Conservation (phyloP, 139 green algal species). For the Diplosphaera chodatii region DNA sequence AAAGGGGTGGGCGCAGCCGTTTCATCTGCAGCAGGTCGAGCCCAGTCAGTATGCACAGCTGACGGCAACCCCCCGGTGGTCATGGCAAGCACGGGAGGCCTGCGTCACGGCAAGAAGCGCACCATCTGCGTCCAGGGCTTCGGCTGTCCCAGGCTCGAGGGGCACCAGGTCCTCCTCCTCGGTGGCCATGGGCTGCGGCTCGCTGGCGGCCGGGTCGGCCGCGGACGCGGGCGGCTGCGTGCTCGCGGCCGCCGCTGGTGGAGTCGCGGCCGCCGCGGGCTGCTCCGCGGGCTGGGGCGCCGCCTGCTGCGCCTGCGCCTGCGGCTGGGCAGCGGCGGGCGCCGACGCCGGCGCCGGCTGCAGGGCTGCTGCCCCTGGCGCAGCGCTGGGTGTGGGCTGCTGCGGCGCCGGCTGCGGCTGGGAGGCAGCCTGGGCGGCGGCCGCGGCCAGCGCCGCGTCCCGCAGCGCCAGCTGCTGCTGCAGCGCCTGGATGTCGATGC, state of each 20-base stretch:
- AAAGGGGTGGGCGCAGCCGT: too few species aligned
- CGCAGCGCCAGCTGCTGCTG: neutral
- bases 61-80: too few species aligned
- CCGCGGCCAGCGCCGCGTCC: neutral
- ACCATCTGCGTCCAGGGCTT: neutral
- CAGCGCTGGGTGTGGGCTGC: neutral
- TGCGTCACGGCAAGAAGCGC: too few species aligned
- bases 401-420: neutral
- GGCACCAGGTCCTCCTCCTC: neutral
- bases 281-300: neutral
- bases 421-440: too few species aligned
- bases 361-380: too few species aligned
- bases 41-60: too few species aligned
- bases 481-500: neutral
- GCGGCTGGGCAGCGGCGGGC: neutral
- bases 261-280: too few species aligned
- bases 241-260: conserved; percentile 1
- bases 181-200: neutral
- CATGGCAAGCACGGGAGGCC: too few species aligned
- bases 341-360: neutral
- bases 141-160: neutral
- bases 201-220: conserved; percentile 9
- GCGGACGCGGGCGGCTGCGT: conserved; percentile 4
- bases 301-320: neutral
- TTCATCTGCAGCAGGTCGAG: too few species aligned